Evolutionary conservation across 176 grass and related monocot genomes (phyloP).

Genomic region (Alopecurus myosuroides): DNA sequence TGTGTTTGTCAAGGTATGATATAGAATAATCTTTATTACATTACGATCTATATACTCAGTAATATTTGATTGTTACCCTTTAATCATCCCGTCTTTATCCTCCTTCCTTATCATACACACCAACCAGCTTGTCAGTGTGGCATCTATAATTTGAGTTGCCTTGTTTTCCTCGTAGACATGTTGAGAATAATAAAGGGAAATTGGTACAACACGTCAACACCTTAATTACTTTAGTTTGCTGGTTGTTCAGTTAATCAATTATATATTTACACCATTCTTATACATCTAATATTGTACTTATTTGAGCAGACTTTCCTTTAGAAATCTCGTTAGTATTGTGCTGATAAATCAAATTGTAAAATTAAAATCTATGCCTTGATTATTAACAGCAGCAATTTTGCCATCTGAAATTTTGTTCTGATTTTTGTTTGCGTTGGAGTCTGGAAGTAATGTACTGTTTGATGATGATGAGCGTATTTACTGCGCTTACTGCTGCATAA

Average conservation of each 20-base stretch:
- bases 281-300: not conserved
- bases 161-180: not conserved
- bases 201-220: not conserved
- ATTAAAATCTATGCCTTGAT: not conserved
- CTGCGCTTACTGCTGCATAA: not conserved
- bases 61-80: not conserved
- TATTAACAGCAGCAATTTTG: not conserved
- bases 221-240: not conserved
- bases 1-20: slow-evolving; percentile 95
- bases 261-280: not conserved
- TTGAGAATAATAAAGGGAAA: not conserved
- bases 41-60: not conserved
- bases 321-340: not conserved
- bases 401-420: not conserved
- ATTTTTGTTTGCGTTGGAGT: not conserved
- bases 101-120: not conserved
- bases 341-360: not conserved
- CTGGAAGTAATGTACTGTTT: not conserved
- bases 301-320: not conserved
- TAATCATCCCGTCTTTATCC: not conserved
- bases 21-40: not conserved
- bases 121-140: not conserved
- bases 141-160: not conserved
- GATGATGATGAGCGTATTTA: not conserved
- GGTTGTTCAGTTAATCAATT: not conserved